Percentiles rank a stretch among this genome's conserved stretches.
Evolutionary conservation across 179 eudicot genomes (phyloP).

Genomic region (Actinidia polygama): DNA sequence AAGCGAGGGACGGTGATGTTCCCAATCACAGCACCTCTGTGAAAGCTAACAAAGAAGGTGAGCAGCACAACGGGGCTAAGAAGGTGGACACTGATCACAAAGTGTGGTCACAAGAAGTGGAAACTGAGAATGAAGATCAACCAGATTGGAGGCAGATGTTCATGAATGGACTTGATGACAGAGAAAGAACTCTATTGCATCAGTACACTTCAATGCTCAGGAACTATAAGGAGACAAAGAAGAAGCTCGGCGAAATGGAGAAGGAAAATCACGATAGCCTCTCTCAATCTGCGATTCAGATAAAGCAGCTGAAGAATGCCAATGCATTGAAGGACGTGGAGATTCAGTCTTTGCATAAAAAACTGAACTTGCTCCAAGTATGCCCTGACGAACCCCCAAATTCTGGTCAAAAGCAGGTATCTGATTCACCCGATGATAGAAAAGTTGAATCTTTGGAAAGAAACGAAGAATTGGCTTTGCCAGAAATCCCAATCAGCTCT

Average conservation of each 20-base stretch:
- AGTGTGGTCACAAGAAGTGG: conserved; percentile 22
- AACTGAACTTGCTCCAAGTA: conserved; percentile 38
- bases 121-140: conserved; percentile 43
- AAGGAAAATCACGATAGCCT: conserved; percentile 62
- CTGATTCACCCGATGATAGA: conserved; percentile 12
- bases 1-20: conserved; percentile 34
- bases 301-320: conserved; percentile 57
- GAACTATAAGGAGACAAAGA: conserved; percentile 75
- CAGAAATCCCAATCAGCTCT: no score
- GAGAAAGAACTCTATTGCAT: conserved; percentile 71
- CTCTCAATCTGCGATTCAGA: conserved; percentile 55
- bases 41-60: conserved; percentile 29
- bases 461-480: conserved; percentile 19
- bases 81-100: conserved; percentile 26
- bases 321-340: conserved; percentile 66
- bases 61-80: conserved; percentile 7
- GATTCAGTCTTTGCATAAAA: conserved; percentile 52
- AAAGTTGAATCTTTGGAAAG: background rate
- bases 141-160: conserved; percentile 71
- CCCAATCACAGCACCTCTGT: background rate
- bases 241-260: conserved; percentile 67
- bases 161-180: conserved; percentile 64
- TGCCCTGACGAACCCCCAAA: conserved; percentile 19
- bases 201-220: conserved; percentile 74
- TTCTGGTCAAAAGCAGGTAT: conserved; percentile 6